These are phyloP conservation scores for Turnera subulata DNA, from an alignment of 345 rosid species.

Conservation along the genomic window DNA sequence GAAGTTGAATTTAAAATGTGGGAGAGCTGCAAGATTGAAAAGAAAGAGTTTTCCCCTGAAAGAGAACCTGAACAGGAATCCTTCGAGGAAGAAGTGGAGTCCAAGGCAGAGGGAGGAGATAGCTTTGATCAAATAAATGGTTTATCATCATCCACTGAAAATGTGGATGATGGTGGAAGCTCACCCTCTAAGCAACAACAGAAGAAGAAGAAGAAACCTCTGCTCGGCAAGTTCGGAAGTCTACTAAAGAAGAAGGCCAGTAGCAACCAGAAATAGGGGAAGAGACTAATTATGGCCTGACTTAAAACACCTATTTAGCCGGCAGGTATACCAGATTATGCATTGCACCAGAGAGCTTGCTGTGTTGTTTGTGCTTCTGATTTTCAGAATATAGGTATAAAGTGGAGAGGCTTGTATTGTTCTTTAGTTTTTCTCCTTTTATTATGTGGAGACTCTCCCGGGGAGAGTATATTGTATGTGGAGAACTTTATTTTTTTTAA, in stretches of 20 bases:
- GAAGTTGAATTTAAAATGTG: constrained; percentile 87
- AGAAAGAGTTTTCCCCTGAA: constrained; percentile 82
- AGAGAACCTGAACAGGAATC: constrained; percentile 68
- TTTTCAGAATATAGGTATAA: constrained; percentile 30
- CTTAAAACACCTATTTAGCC: constrained; percentile 12
- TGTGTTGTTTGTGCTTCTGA: constrained; percentile 24
- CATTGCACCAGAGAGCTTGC: constrained; percentile 34
- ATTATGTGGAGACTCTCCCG: constrained; percentile 22
- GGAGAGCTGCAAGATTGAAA: constrained; percentile 97
- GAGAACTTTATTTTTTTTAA: constrained; percentile 20
- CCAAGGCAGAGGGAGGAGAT: constrained; percentile 58
- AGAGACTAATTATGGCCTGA: constrained; percentile 20
- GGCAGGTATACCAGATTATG: constrained; percentile 31
- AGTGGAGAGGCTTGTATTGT: constrained; percentile 39
- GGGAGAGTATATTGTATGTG: constrained; percentile 34
- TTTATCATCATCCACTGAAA: constrained; percentile 46
- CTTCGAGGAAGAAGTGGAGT: constrained; percentile 65
- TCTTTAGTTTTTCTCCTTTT: constrained; percentile 17
- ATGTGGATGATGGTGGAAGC: constrained; percentile 40
- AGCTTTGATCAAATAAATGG: constrained; percentile 64
- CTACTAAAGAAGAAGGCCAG: constrained; percentile 86
- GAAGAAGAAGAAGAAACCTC: constrained; percentile 86
- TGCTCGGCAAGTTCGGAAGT: constrained; percentile 86
- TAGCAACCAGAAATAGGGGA: constrained; percentile 54
- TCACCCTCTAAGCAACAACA: constrained; percentile 54